Evolutionary conservation across 2,329 filamentous ascomycete species (phyloP).

Genomic region (Ceratocystis albifundus): DNA sequence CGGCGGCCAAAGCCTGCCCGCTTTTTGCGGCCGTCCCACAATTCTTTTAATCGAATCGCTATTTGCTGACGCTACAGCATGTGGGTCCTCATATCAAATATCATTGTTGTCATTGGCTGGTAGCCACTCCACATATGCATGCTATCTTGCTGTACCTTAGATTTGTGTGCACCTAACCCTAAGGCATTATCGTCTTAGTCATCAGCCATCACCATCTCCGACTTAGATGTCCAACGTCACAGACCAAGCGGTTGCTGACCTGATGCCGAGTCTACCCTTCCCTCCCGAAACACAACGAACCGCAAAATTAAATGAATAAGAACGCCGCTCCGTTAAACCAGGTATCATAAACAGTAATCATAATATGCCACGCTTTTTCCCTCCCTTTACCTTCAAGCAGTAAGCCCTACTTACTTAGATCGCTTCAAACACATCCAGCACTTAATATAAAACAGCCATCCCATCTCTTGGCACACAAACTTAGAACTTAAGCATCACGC

Average conservation of each 20-base stretch:
- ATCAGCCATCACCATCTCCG: not conserved
- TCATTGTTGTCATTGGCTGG: constrained; percentile 14
- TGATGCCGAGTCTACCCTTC: not conserved
- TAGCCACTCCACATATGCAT: not conserved
- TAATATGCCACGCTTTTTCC: constrained; percentile 20
- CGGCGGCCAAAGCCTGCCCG: not conserved
- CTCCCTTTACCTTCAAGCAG: constrained; percentile 18
- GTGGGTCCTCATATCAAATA: constrained; percentile 20
- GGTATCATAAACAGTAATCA: constrained; percentile 23
- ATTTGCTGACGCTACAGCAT: not conserved
- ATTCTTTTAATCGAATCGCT: too few species aligned
- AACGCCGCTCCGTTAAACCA: constrained; percentile 17
- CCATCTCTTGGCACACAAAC: not conserved
- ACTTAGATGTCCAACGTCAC: not conserved
- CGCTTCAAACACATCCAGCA: not conserved
- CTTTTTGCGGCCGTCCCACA: too few species aligned
- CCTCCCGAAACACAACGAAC: not conserved
- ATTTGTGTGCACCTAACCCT: not conserved
- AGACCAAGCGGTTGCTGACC: too few species aligned
- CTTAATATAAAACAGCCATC: not conserved
- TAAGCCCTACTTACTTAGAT: not conserved
- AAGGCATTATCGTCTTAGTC: not conserved
- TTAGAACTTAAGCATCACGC: constrained; percentile 8
- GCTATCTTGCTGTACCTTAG: not conserved
- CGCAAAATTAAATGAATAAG: not conserved